Evolutionary conservation across 108 stramenopile species (phyloP).

Genomic region (Poteriospumella lacustris): DNA sequence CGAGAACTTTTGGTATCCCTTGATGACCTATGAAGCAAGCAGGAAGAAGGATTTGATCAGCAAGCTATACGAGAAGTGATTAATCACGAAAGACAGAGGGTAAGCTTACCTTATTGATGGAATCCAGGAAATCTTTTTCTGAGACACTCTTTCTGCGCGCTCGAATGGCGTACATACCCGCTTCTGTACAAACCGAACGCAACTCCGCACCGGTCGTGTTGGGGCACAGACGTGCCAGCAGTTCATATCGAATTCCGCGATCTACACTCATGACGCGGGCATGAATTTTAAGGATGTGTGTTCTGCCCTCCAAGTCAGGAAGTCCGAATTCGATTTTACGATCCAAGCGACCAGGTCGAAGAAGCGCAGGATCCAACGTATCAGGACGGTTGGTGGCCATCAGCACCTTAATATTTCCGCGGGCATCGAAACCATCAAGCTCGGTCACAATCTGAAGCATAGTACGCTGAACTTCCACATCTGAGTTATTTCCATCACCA

Average conservation of each 20-base stretch:
- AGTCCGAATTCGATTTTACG: slow-evolving; percentile 96
- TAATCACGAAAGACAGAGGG: neutral
- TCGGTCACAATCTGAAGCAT: slow-evolving; percentile 98
- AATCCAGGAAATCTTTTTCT: slow-evolving; percentile 96
- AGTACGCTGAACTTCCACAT: slow-evolving; percentile 93
- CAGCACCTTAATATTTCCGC: slow-evolving; percentile 97
- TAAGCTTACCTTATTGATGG: slow-evolving; percentile 20
- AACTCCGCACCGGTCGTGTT: slow-evolving; percentile 97
- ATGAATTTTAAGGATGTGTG: slow-evolving; percentile 90
- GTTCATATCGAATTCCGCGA: slow-evolving; percentile 93
- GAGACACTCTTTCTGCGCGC: slow-evolving; percentile 88
- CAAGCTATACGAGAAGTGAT: neutral
- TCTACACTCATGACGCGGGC: slow-evolving; percentile 93
- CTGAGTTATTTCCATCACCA: slow-evolving; percentile 76
- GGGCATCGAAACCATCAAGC: slow-evolving; percentile 93
- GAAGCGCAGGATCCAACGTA: slow-evolving; percentile 88
- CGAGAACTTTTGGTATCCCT: slow-evolving; percentile 99
- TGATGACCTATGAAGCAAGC: slow-evolving; percentile 73
- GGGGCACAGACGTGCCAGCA: slow-evolving; percentile 92
- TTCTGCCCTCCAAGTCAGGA: slow-evolving; percentile 88
- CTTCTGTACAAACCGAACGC: slow-evolving; percentile 93
- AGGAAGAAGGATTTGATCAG: neutral
- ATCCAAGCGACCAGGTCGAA: slow-evolving; percentile 92
- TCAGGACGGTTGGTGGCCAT: slow-evolving; percentile 97
- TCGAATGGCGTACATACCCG: slow-evolving; percentile 98